Base-by-base conservation (phyloP, 1,284 basidiomycete genomes). In the Apiotrichum mycotoxinovorans region DNA sequence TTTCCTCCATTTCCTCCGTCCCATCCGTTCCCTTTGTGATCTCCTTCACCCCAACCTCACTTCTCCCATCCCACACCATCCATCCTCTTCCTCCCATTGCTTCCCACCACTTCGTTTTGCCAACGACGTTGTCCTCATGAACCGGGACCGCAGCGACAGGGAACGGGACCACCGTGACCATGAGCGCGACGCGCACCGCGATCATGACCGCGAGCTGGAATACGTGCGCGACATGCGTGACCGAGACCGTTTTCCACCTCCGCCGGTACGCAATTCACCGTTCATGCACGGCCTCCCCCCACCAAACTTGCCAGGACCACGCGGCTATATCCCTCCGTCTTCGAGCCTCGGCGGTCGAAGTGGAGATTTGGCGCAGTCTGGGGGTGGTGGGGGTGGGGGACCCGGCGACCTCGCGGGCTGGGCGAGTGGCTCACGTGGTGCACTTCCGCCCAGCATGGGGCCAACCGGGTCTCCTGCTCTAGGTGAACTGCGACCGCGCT, bases 231-330 rank as follows among this genome's bases (percentile, higher is more conserved):
- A 54, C 4, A 50, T 55, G 12, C 57, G 57, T 3, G 56, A 49
- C 11, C 48, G 37, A 18, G 53, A 43, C 12, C 51, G 33, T 17
- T 52, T 50, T 8, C 53, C 56, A 22, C 50, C 55, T 1, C 45
- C 41, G n/a, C 38, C 35, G 12, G 23, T 26, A 12, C 49, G 45
- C 4, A 43, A 43, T 20, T 62, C 60, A 3, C 51, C 57, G 8
- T 64, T 63, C 54, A 52, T 51, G 23, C 63, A 61, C 33, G 59
- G 58, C 25, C 59, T 64, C 0, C 65, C 65, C 10, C 65, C 59
- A 1, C 61, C 65, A 3, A 46, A 53, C 33, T 51, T 52, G 2
- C 45, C 53, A 2, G 20, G 35, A 10, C 22, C 51, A 22, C 27
- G 51, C 17, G 42, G 51, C 5, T 52, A 35, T 20, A 34, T 33